phyloP scores from a whole-genome alignment of 2,329 filamentous ascomycete species.

The Ceratocystis variospora region DNA sequence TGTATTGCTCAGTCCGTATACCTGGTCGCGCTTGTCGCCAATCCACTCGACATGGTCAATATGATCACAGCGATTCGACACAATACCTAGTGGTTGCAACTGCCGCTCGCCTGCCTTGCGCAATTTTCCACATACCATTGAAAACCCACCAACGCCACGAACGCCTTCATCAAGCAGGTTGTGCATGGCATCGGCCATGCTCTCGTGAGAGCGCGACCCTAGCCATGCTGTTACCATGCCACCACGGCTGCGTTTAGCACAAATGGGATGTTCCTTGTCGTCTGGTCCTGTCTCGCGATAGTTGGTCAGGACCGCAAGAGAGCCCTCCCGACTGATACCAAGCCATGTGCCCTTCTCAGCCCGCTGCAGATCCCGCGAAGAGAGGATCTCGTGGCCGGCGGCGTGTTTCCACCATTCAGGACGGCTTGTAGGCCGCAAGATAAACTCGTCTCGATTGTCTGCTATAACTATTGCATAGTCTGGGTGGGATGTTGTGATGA shows the following conservation, averaged over 20 bases:
- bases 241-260: conserved; percentile 44
- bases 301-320: conserved; percentile 52
- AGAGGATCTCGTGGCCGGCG: conserved; percentile 37
- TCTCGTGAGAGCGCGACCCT: conserved; percentile 34
- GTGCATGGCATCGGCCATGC: conserved; percentile 37
- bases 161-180: conserved; percentile 40
- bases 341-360: conserved; percentile 53
- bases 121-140: conserved; percentile 51
- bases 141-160: conserved; percentile 52
- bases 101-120: conserved; percentile 21
- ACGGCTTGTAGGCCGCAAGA: conserved; percentile 48
- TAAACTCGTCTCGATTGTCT: conserved; percentile 66
- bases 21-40: conserved; percentile 36
- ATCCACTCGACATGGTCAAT: conserved; percentile 45
- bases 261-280: conserved; percentile 39
- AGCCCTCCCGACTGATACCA: conserved; percentile 45
- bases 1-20: conserved; percentile 50
- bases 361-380: conserved; percentile 47
- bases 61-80: conserved; percentile 46
- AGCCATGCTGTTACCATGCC: conserved; percentile 52
- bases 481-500: conserved; percentile 63
- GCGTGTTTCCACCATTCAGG: conserved; percentile 49
- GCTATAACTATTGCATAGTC: conserved; percentile 60
- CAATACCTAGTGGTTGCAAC: conserved; percentile 42
- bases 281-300: conserved; percentile 43